Evolutionary conservation across 2,329 filamentous ascomycete genomes (phyloP), one percentile per base, ranked within the genome.

Genomic region (Balansia obtecta): DNA sequence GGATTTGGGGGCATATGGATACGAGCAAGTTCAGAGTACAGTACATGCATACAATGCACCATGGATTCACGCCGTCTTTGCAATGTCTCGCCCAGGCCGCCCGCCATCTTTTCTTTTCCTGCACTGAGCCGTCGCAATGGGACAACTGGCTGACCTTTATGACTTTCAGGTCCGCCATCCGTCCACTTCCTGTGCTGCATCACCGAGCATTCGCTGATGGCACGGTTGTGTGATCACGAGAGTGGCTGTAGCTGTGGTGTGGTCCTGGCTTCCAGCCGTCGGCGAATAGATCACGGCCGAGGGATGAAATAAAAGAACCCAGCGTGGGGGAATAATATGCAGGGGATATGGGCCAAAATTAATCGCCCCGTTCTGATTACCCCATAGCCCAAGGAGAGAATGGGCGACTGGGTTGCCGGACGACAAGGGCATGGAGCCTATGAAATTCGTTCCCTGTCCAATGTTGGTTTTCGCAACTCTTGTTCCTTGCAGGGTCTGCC

Each of bases 181-280:
- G 27, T 27, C 27, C 16, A 22, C 10, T 11, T 22, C 4, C 18
- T 20, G 39, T 22, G 32, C 30, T 22, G 40, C 12, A 20, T 42
- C 11, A 42, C 27, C 4, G 27, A 27, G 27, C 4, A 27, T 44
- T 49, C 30, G 30, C 30, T 39, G 4, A 40, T 40, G 6, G 20
- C 27, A 18, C 32, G 16, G 41, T 37, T 34, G 46, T 43, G 46
- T 20, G 27, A 49, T 49, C 40, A 34, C 12, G 33, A 47, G 40
- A 44, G 47, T 49, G 47, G 47, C 40, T 44, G 40, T 49, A 40
- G 43, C 22, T 49, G 37, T 43, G 40, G 11, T 49, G 37, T 43
- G 40, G 11, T 38, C 40, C 16, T 44, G 9, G 30, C 30, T 32
- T 49, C 30, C 40, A 38, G 16, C 33, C 34, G 10, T 27, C n/a